Conservation (phyloP, 1,284 basidiomycete species). For the Inonotus obliquus region DNA sequence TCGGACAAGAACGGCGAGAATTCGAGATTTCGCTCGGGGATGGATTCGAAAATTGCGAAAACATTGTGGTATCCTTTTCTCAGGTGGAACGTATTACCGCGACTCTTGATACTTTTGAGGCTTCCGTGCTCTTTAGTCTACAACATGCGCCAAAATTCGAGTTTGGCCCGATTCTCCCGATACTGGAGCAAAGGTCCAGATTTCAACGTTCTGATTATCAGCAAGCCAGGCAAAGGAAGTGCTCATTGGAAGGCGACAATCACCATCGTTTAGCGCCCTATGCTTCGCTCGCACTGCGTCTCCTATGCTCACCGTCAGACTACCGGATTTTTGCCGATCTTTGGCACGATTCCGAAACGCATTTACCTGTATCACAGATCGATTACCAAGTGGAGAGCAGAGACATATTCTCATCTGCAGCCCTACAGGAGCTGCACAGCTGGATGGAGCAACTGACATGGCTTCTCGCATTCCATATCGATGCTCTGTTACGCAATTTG, state of each 20-base stretch:
- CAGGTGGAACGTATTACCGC: conserved; percentile 38
- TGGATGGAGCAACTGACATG: conserved; percentile 42
- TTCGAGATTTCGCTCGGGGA: conserved; percentile 34
- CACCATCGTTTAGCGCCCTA: conserved; percentile 37
- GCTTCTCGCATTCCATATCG: conserved; percentile 52
- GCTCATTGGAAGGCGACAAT: conserved; percentile 21
- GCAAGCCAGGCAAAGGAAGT: conserved; percentile 18
- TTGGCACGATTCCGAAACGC: conserved; percentile 29
- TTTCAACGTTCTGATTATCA: too few relatives aligned
- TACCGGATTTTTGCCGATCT: conserved; percentile 37
- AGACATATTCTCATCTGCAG: conserved; percentile 37
- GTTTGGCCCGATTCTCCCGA: conserved; percentile 21
- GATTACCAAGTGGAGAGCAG: conserved; percentile 37
- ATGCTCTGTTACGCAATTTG: conserved; percentile 39
- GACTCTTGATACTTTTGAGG: conserved; percentile 24
- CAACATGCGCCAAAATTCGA: conserved; percentile 44
- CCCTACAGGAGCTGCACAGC: conserved; percentile 30
- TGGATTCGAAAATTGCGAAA: conserved; percentile 24
- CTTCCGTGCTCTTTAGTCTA: conserved; percentile 39
- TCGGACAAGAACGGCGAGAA: conserved; percentile 43
- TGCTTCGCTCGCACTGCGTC: conserved; percentile 43
- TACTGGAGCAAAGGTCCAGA: too few relatives aligned
- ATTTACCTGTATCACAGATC: conserved; percentile 32
- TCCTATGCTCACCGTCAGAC: conserved; percentile 38
- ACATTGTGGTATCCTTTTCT: conserved; percentile 42